Evolutionary conservation across 495 filamentous ascomycete genomes (phyloP).

Genomic region (Sporormia fimetaria): DNA sequence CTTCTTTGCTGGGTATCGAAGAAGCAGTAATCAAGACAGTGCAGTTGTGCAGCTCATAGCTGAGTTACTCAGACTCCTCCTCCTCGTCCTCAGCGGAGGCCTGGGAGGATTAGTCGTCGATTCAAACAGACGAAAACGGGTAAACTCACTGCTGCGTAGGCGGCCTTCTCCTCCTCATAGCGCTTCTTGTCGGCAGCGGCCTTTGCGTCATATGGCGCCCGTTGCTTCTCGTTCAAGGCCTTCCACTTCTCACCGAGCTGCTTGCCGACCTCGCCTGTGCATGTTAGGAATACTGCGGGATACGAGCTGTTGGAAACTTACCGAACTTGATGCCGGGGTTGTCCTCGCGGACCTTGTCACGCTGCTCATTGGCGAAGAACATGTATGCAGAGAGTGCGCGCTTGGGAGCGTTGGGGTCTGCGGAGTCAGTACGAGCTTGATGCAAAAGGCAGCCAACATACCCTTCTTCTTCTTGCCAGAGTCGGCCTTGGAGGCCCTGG

Average conservation of each 20-base stretch:
- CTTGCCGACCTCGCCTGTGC: slow-evolving; percentile 86
- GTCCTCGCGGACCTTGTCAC: slow-evolving; percentile 94
- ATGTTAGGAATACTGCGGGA: not conserved
- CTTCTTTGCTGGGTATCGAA: too few species aligned
- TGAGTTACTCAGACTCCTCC: slow-evolving; percentile 24
- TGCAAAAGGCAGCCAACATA: slow-evolving; percentile 35
- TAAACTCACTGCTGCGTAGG: slow-evolving; percentile 46
- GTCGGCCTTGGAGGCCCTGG: slow-evolving; percentile 38
- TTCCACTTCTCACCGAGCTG: slow-evolving; percentile 97
- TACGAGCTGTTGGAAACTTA: slow-evolving; percentile 35
- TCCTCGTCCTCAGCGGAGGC: slow-evolving; percentile 23
- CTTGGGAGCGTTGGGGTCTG: slow-evolving; percentile 98
- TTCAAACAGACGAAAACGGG: not conserved
- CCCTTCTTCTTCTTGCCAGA: slow-evolving; percentile 74
- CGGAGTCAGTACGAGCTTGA: slow-evolving; percentile 14
- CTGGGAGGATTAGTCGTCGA: slow-evolving; percentile 2
- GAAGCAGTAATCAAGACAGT: too few species aligned
- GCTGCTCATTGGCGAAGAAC: slow-evolving; percentile 99
- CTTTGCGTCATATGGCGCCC: slow-evolving; percentile 88
- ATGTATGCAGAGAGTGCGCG: slow-evolving; percentile 99
- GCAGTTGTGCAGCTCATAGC: too few species aligned
- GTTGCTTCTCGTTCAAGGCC: slow-evolving; percentile 78
- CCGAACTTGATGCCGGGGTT: slow-evolving; percentile 97
- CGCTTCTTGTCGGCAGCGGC: slow-evolving; percentile 95
- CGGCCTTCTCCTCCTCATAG: slow-evolving; percentile 93